These are phyloP conservation scores for Coelastrella sp. DNA, from an alignment of 139 green algal species.

Conservation along the genomic window DNA sequence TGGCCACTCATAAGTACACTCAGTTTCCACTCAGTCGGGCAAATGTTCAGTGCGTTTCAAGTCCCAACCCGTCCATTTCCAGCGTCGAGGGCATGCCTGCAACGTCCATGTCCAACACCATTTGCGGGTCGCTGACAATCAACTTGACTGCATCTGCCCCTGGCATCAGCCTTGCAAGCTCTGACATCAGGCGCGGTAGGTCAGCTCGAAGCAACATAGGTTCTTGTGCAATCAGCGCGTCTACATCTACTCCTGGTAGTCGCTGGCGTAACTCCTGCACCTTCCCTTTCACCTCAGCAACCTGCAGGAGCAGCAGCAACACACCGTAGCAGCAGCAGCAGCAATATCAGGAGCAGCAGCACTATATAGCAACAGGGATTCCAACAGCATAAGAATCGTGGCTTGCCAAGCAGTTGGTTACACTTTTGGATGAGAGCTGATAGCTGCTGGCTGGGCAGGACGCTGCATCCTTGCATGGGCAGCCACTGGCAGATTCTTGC, in stretches of 20 bases:
- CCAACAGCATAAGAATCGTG: no score
- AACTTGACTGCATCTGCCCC: conserved; percentile 31
- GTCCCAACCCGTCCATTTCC: conserved; percentile 47
- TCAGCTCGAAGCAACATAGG: conserved; percentile 50
- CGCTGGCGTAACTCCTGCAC: conserved; percentile 23
- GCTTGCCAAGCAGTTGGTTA: not conserved
- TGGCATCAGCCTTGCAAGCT: conserved; percentile 48
- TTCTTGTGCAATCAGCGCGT: conserved; percentile 48
- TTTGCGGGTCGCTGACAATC: not conserved
- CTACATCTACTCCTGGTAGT: conserved; percentile 43
- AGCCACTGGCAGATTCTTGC: no score
- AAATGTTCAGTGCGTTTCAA: not conserved
- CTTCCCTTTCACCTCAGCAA: not conserved
- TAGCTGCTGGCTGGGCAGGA: no score
- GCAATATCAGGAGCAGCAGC: not conserved
- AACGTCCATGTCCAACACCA: conserved; percentile 45
- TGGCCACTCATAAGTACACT: no score
- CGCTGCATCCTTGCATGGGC: no score
- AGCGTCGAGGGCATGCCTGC: conserved; percentile 48
- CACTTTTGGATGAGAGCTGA: not conserved
- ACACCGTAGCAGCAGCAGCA: not conserved
- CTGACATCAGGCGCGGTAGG: conserved; percentile 42
- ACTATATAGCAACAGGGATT: not conserved
- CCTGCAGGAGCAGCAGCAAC: not conserved
- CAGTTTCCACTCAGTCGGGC: no score